Evolutionary conservation across 2,329 filamentous ascomycete species (phyloP).

Genomic region (Truncatella angustata): DNA sequence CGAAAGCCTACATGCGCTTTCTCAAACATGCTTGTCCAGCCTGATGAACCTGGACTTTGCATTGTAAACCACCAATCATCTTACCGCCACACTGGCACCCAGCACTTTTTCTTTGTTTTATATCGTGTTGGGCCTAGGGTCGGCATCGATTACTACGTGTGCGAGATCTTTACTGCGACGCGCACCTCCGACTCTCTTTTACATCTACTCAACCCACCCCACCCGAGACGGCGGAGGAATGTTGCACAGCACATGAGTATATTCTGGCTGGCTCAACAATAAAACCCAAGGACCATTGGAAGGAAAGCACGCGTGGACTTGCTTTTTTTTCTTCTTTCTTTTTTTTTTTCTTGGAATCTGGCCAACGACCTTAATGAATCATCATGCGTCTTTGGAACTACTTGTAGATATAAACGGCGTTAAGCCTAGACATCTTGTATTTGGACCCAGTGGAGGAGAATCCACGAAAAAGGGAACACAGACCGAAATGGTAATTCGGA

Average conservation of each 20-base stretch:
- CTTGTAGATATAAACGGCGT: conserved; percentile 7
- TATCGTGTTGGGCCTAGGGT: background rate
- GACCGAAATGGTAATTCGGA: conserved; percentile 1
- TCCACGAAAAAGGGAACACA: background rate
- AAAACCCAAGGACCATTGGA: background rate
- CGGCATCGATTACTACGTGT: background rate
- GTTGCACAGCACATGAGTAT: background rate
- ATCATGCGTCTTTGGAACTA: background rate
- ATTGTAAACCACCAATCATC: background rate
- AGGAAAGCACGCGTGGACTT: background rate
- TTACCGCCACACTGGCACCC: background rate
- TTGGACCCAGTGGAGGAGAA: background rate
- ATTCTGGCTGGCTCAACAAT: background rate
- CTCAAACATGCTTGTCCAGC: background rate
- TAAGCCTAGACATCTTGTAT: conserved; percentile 8
- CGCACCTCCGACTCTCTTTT: background rate
- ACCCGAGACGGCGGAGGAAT: background rate
- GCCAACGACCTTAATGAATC: conserved; percentile 3
- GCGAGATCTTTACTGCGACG: background rate
- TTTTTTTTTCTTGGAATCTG: conserved; percentile 6
- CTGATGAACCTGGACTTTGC: background rate
- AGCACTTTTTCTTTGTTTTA: background rate
- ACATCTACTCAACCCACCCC: background rate
- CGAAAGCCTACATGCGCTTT: background rate
- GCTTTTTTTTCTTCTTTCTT: background rate